These are phyloP conservation scores for Posidonia australis DNA, from an alignment of 106 monocot species.

Conservation along the genomic window DNA sequence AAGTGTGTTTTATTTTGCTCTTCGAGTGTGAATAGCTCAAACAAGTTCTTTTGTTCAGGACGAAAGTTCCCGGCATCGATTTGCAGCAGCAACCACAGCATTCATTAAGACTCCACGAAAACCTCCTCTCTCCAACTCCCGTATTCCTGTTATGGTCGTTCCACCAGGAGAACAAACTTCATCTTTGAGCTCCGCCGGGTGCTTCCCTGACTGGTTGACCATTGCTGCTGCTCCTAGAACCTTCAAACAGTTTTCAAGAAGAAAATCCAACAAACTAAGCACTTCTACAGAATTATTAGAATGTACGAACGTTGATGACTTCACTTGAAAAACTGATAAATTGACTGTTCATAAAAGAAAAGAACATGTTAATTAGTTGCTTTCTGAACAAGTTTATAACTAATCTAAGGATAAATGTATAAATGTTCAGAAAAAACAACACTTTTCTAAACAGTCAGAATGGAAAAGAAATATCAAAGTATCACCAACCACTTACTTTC, in stretches of 20 bases:
- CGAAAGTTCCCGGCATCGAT: constrained; percentile 65
- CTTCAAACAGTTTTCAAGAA: constrained; percentile 14
- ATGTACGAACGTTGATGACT: too few relatives aligned
- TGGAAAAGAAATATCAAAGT: too few relatives aligned
- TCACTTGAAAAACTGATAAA: too few relatives aligned
- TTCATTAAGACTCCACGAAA: constrained; percentile 55
- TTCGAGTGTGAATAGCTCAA: too few relatives aligned
- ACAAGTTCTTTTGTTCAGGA: neutral
- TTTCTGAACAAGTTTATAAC: too few relatives aligned
- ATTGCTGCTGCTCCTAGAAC: constrained; percentile 83
- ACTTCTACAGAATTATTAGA: neutral
- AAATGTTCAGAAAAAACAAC: too few relatives aligned
- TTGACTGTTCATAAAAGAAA: too few relatives aligned
- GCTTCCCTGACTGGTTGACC: constrained; percentile 72
- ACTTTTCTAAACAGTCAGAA: too few relatives aligned
- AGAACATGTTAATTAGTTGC: too few relatives aligned
- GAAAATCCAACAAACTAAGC: neutral
- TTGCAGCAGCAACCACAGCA: constrained; percentile 81
- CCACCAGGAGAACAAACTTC: constrained; percentile 85
- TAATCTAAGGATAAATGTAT: too few relatives aligned
- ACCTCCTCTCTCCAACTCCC: constrained; percentile 34
- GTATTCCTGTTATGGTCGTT: constrained; percentile 84
- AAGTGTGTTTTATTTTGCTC: too few relatives aligned
- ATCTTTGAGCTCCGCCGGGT: constrained; percentile 91
- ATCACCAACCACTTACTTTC: too few relatives aligned